Conservation (phyloP, 352 stramenopile genomes). For the Pythium catenulatum region DNA sequence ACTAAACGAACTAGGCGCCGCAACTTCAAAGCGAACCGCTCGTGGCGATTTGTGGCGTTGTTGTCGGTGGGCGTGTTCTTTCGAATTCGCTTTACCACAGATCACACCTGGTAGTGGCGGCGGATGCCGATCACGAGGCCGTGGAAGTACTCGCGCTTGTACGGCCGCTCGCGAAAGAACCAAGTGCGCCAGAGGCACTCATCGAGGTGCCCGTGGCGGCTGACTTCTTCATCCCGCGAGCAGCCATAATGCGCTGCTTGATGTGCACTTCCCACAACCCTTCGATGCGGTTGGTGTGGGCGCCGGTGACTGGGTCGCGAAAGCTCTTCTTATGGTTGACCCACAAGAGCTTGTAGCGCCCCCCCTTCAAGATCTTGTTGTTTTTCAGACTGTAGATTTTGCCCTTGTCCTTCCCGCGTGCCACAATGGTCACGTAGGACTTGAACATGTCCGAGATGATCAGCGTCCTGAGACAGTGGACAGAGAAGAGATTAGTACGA, state of each 20-base stretch:
- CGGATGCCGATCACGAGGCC: not conserved
- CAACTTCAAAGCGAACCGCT: too few relatives aligned
- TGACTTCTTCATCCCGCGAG: slow-evolving; percentile 18
- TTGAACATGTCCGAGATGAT: slow-evolving; percentile 59
- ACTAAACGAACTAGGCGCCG: too few relatives aligned
- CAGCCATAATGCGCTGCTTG: slow-evolving; percentile 20
- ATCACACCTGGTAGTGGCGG: not conserved
- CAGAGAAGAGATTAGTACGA: too few relatives aligned
- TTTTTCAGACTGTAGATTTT: not conserved
- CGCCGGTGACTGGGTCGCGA: slow-evolving; percentile 20
- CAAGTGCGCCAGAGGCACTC: slow-evolving; percentile 33
- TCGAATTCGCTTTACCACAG: too few relatives aligned
- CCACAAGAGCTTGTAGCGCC: slow-evolving; percentile 14
- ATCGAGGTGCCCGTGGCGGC: not conserved
- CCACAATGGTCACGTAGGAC: slow-evolving; percentile 37
- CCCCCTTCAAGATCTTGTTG: not conserved
- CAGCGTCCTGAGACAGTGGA: not conserved
- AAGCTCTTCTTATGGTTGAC: slow-evolving; percentile 30
- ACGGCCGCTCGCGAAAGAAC: slow-evolving; percentile 2
- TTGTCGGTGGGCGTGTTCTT: too few relatives aligned
- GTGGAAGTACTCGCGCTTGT: not conserved
- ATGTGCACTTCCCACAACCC: slow-evolving; percentile 28
- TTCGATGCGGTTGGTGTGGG: slow-evolving; percentile 41
- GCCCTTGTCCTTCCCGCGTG: not conserved
- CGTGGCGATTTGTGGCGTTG: too few relatives aligned